These are phyloP conservation scores for Kwoniella pini DNA, from an alignment of 768 basidiomycete species.

Conservation along the genomic window DNA sequence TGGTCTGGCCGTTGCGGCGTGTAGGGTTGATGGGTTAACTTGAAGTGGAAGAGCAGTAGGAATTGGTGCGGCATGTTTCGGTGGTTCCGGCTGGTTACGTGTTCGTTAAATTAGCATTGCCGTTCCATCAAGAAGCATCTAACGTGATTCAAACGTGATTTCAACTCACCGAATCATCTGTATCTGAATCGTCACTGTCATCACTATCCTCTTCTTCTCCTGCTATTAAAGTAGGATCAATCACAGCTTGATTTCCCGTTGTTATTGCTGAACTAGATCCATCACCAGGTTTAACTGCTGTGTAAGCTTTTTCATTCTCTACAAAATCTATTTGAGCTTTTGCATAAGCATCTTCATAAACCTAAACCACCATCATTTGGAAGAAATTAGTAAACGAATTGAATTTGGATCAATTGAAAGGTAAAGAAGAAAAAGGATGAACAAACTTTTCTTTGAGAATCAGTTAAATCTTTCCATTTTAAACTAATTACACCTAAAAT, in stretches of 20 bases:
- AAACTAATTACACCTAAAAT: slow-evolving; percentile 70
- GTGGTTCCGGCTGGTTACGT: not conserved
- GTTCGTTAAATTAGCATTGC: not conserved
- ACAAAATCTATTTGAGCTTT: slow-evolving; percentile 68
- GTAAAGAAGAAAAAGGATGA: not conserved
- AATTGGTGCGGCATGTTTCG: not conserved
- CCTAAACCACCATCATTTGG: too few species aligned
- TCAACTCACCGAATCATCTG: slow-evolving; percentile 19
- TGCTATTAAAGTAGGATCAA: slow-evolving; percentile 9
- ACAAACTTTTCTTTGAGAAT: slow-evolving; percentile 73
- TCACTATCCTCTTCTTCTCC: slow-evolving; percentile 7
- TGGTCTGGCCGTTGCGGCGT: slow-evolving; percentile 12
- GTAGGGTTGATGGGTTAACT: slow-evolving; percentile 7
- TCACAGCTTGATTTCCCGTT: not conserved
- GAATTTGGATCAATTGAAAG: not conserved
- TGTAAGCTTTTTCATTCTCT: slow-evolving; percentile 59
- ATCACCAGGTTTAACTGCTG: not conserved
- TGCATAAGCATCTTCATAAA: slow-evolving; percentile 61
- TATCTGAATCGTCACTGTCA: slow-evolving; percentile 19
- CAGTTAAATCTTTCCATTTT: slow-evolving; percentile 70
- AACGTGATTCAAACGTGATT: not conserved
- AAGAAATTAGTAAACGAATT: too few species aligned
- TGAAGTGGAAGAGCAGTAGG: not conserved
- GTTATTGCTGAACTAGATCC: not conserved
- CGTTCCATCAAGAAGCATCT: not conserved